Percentiles rank a stretch among this genome's conserved stretches.
These are phyloP conservation scores for Ceriops tagal DNA, from an alignment of 345 rosid species.

Conservation along the genomic window DNA sequence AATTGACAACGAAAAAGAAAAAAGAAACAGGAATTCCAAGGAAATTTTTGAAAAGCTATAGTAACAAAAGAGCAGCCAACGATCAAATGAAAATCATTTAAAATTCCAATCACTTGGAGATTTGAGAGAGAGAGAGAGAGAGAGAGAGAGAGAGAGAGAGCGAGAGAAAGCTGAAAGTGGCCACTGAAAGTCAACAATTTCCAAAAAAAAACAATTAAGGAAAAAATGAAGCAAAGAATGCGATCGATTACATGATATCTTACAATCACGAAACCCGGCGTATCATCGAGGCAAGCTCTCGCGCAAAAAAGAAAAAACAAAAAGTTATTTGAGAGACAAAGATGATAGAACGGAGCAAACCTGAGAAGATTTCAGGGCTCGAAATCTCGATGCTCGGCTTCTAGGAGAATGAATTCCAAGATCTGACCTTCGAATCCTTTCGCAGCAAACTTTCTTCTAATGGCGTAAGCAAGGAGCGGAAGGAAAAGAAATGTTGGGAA, in stretches of 20 bases:
- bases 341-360: constrained; percentile 9
- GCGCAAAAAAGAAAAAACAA: neutral
- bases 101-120: neutral
- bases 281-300: no score
- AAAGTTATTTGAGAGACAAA: neutral
- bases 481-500: neutral
- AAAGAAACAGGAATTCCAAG: neutral
- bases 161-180: no score
- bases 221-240: neutral
- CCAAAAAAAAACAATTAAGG: neutral
- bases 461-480: constrained; percentile 13
- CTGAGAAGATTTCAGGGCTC: constrained; percentile 27
- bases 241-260: no score
- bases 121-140: no score
- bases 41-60: neutral
- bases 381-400: constrained; percentile 8
- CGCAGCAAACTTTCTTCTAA: constrained; percentile 4
- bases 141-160: no score
- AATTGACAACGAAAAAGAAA: neutral
- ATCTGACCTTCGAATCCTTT: constrained; percentile 14
- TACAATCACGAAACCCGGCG: no score
- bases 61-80: neutral
- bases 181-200: neutral
- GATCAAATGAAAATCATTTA: neutral
- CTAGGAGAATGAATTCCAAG: constrained; percentile 8